These are phyloP conservation scores for Lachnellula hyalina DNA, from an alignment of 2,329 filamentous ascomycete genomes.

Conservation along the genomic window DNA sequence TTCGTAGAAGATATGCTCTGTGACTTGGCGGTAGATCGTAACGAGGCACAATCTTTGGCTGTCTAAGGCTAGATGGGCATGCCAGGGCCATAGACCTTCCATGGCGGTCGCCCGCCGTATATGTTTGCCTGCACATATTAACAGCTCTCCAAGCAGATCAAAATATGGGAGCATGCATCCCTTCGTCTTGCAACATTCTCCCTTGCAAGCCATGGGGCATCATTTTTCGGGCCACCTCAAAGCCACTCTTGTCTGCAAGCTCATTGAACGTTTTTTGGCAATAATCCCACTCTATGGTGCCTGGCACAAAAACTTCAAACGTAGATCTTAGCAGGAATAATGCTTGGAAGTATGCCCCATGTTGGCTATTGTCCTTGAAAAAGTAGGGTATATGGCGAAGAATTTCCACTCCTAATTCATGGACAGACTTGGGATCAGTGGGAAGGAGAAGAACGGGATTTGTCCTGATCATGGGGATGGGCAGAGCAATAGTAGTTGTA, in stretches of 20 bases:
- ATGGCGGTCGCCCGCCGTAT: no score
- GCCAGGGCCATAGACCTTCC: no score
- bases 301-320: conserved; percentile 10
- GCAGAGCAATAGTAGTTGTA: neutral
- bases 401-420: conserved; percentile 10
- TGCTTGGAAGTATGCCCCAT: conserved; percentile 12
- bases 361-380: conserved; percentile 6
- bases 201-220: conserved; percentile 7
- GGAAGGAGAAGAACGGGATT: conserved; percentile 13
- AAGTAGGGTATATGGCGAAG: conserved; percentile 5
- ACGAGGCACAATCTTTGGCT: no score
- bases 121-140: no score
- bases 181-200: conserved; percentile 7
- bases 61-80: no score
- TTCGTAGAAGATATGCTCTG: no score
- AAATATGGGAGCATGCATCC: neutral
- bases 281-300: conserved; percentile 10
- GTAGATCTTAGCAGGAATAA: conserved; percentile 10
- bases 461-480: conserved; percentile 1
- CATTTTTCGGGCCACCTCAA: conserved; percentile 10
- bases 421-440: conserved; percentile 12
- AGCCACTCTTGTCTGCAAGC: conserved; percentile 14
- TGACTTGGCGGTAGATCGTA: no score
- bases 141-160: no score
- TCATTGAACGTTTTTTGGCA: conserved; percentile 5